Conservation (phyloP, 139 green algal genomes). For the Volvox reticuliferus region DNA sequence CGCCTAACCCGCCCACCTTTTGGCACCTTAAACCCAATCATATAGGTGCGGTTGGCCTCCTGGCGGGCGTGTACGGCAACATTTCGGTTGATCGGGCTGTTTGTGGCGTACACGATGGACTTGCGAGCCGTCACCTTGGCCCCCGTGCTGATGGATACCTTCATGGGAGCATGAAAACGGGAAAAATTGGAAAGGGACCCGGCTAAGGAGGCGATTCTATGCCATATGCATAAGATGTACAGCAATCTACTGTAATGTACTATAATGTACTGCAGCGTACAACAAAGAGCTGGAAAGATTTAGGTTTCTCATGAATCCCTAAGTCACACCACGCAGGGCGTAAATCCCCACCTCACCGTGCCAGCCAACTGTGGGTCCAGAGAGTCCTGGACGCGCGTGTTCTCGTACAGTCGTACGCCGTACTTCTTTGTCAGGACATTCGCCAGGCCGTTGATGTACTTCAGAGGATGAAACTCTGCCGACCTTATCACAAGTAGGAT, state of each 20-base stretch:
- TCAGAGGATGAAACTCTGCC: slow-evolving; percentile 75
- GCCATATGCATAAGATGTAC: no score
- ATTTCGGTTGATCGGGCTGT: slow-evolving; percentile 79
- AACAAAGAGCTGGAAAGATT: no score
- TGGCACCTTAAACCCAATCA: slow-evolving; percentile 57
- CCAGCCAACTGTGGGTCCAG: slow-evolving; percentile 12
- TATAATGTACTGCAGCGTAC: no score
- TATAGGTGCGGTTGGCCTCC: slow-evolving; percentile 68
- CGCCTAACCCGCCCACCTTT: not conserved
- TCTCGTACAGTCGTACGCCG: slow-evolving; percentile 74
- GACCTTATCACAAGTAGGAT: not conserved
- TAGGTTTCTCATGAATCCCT: no score
- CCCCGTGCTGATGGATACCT: slow-evolving; percentile 58
- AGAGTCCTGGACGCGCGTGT: slow-evolving; percentile 49
- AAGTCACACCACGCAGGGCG: no score
- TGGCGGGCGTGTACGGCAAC: slow-evolving; percentile 77
- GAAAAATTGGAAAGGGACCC: no score
- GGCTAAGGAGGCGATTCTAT: no score
- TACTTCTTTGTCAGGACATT: slow-evolving; percentile 46
- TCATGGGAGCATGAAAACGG: no score
- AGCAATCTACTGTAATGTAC: no score
- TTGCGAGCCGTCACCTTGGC: slow-evolving; percentile 44
- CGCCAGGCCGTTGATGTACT: slow-evolving; percentile 72
- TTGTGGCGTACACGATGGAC: slow-evolving; percentile 77
- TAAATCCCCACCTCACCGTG: not conserved